phyloP scores from a whole-genome alignment of 352 stramenopile species.

The Blastocystis sp. region DNA sequence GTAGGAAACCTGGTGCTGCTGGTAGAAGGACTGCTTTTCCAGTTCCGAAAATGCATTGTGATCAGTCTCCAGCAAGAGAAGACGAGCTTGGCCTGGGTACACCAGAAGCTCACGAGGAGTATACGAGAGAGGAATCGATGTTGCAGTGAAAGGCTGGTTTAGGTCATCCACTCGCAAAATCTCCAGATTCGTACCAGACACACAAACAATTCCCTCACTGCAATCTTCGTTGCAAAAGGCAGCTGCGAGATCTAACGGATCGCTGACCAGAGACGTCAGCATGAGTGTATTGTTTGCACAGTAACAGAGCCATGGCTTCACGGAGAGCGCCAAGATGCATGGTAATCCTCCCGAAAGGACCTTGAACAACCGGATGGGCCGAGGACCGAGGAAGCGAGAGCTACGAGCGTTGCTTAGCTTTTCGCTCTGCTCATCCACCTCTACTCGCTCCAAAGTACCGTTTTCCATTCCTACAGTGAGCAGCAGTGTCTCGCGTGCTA shows the following conservation, averaged over 20 bases:
- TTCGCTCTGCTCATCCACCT: slow-evolving; percentile 78
- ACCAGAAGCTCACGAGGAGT: slow-evolving; percentile 90
- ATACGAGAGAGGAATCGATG: slow-evolving; percentile 87
- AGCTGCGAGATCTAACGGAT: slow-evolving; percentile 85
- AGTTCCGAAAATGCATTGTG: slow-evolving; percentile 87
- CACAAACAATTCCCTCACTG: slow-evolving; percentile 88
- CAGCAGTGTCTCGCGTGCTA: slow-evolving; percentile 62
- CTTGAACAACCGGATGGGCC: slow-evolving; percentile 86
- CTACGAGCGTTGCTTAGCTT: slow-evolving; percentile 69
- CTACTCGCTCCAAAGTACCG: slow-evolving; percentile 84
- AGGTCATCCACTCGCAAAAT: slow-evolving; percentile 91
- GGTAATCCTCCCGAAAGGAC: slow-evolving; percentile 70
- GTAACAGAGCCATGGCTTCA: slow-evolving; percentile 89
- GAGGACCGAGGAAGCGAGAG: slow-evolving; percentile 82
- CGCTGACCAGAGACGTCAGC: slow-evolving; percentile 88
- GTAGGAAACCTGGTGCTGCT: neutral
- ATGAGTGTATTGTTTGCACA: slow-evolving; percentile 80
- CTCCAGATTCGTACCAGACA: slow-evolving; percentile 87
- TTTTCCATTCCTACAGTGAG: slow-evolving; percentile 84
- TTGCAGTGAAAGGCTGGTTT: slow-evolving; percentile 91
- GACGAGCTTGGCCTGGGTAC: slow-evolving; percentile 70
- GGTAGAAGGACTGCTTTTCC: slow-evolving; percentile 73
- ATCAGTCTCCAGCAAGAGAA: slow-evolving; percentile 94
- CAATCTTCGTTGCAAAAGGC: slow-evolving; percentile 91
- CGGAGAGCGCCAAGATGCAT: slow-evolving; percentile 87